Evolutionary conservation across 129 eudicot genomes (phyloP).

Genomic region (Calendula officinalis): DNA sequence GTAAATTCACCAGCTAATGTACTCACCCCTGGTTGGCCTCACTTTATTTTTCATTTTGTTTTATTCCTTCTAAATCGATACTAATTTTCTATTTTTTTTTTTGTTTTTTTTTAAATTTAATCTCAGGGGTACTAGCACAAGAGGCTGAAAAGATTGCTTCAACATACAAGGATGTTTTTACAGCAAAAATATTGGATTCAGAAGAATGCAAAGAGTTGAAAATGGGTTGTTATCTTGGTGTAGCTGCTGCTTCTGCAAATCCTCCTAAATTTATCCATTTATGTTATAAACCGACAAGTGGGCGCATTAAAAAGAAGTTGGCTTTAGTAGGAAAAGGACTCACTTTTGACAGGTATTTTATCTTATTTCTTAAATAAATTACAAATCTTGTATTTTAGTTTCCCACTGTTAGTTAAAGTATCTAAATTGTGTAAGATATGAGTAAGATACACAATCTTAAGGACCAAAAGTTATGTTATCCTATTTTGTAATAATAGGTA

Average conservation of each 20-base stretch:
- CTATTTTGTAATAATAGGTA: neutral
- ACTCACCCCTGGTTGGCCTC: slow-evolving; percentile 88
- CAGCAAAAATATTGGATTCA: slow-evolving; percentile 62
- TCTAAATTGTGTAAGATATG: too few species aligned
- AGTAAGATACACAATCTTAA: too few species aligned
- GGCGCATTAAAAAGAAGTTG: slow-evolving; percentile 70
- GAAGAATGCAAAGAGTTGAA: slow-evolving; percentile 89
- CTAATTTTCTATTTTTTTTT: neutral
- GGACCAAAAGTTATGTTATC: neutral
- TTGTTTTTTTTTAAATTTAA: slow-evolving; percentile 20
- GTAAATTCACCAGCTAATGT: slow-evolving; percentile 98
- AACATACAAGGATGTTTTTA: slow-evolving; percentile 67
- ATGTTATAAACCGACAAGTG: slow-evolving; percentile 79
- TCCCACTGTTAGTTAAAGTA: too few species aligned
- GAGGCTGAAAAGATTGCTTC: slow-evolving; percentile 90
- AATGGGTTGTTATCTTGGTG: slow-evolving; percentile 96
- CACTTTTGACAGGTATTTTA: slow-evolving; percentile 84
- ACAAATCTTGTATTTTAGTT: neutral
- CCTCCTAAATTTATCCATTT: slow-evolving; percentile 92
- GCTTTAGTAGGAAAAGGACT: slow-evolving; percentile 96
- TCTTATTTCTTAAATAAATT: neutral
- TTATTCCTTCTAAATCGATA: neutral
- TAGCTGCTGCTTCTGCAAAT: slow-evolving; percentile 92
- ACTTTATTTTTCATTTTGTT: slow-evolving; percentile 5
- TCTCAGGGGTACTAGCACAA: slow-evolving; percentile 72